These are phyloP conservation scores for Populus ilicifolia DNA, from an alignment of 345 rosid species.

Conservation along the genomic window DNA sequence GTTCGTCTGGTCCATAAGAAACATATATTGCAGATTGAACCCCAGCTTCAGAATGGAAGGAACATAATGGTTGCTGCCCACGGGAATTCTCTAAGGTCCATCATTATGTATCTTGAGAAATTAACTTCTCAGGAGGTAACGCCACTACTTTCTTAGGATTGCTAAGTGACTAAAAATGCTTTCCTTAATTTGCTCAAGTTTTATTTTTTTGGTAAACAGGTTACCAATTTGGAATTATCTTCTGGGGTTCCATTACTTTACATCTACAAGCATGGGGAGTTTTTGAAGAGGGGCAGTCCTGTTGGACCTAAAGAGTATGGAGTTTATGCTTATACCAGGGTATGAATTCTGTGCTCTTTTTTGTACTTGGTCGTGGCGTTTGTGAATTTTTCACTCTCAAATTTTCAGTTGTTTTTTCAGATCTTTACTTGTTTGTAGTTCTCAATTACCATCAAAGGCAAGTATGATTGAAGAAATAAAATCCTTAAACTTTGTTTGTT, in stretches of 20 bases:
- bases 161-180: neutral
- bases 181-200: neutral
- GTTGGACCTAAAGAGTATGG: conserved; percentile 83
- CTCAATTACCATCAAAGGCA: too few relatives aligned
- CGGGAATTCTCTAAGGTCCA: conserved; percentile 86
- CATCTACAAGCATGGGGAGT: conserved; percentile 79
- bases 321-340: conserved; percentile 91
- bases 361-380: too few relatives aligned
- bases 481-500: too few relatives aligned
- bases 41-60: conserved; percentile 76
- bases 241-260: conserved; percentile 96
- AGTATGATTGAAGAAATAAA: too few relatives aligned
- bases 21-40: conserved; percentile 58
- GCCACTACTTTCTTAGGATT: neutral
- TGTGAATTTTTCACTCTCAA: neutral
- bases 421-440: too few relatives aligned
- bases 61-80: conserved; percentile 93
- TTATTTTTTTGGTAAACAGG: conserved; percentile 34
- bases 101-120: conserved; percentile 94
- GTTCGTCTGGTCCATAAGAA: conserved; percentile 11
- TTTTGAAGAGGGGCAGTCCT: conserved; percentile 88
- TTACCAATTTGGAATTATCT: conserved; percentile 73
- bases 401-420: neutral
- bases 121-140: conserved; percentile 91
- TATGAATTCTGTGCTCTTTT: conserved; percentile 3